phyloP scores from a whole-genome alignment of 306 rosid genomes.

The Dryas drummondii region DNA sequence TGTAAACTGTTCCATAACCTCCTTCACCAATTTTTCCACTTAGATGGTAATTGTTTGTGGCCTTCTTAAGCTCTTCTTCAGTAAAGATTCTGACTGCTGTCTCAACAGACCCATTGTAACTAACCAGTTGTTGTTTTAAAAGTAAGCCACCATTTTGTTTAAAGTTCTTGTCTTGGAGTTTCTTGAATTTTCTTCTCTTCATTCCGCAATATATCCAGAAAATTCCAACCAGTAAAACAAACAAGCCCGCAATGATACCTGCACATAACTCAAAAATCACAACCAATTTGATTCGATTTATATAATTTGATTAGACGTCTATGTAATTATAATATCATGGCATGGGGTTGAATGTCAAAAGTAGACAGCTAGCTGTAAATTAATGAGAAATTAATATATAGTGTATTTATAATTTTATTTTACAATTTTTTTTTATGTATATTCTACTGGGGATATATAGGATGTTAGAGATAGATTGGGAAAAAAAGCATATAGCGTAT shows the following conservation, averaged over 20 bases:
- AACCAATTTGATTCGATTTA: too few species aligned
- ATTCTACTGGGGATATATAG: too few species aligned
- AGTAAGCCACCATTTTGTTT: constrained; percentile 18
- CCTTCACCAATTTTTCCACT: neutral
- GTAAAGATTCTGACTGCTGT: constrained; percentile 3
- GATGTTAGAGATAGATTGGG: too few species aligned
- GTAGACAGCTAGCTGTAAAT: too few species aligned
- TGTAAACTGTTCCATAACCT: constrained; percentile 10
- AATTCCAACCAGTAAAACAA: neutral
- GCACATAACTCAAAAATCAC: neutral
- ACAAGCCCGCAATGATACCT: constrained; percentile 8
- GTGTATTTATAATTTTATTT: too few species aligned
- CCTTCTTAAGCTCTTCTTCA: neutral
- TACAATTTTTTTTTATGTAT: too few species aligned
- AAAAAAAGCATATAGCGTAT: too few species aligned
- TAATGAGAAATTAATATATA: too few species aligned
- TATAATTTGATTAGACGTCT: too few species aligned
- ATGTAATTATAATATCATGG: too few species aligned
- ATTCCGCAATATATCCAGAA: neutral
- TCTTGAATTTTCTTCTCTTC: constrained; percentile 6
- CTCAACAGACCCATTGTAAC: neutral
- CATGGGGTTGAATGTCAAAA: too few species aligned
- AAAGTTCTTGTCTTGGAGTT: constrained; percentile 15
- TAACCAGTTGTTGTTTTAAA: neutral
- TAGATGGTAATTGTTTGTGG: neutral